Conservation (phyloP, 2,329 filamentous ascomycete species). For the Diaporthe aspalathi region DNA sequence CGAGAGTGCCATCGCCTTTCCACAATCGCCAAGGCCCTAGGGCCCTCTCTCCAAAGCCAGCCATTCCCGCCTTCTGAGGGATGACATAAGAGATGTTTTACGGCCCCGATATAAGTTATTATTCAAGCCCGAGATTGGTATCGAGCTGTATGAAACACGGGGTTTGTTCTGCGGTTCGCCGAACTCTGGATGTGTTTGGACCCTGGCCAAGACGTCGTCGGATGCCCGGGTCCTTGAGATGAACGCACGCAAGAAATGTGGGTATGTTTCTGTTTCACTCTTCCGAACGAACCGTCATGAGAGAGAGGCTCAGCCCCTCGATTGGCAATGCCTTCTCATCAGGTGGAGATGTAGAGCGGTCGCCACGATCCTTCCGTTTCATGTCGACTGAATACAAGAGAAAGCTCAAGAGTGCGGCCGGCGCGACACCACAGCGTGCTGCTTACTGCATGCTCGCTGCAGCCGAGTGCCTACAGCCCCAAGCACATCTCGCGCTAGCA, state of each 20-base stretch:
- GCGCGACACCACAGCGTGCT: background rate
- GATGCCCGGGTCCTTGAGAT: conserved; percentile 20
- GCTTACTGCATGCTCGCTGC: background rate
- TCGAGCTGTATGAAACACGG: conserved; percentile 1
- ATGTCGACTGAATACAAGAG: background rate
- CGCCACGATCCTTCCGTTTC: background rate
- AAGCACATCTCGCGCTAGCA: background rate
- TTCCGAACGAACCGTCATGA: conserved; percentile 7
- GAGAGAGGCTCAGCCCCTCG: background rate
- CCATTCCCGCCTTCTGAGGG: background rate
- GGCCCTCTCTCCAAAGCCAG: background rate
- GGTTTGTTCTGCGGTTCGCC: background rate
- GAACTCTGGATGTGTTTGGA: conserved; percentile 5
- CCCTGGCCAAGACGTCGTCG: background rate
- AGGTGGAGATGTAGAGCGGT: background rate
- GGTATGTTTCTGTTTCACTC: conserved; percentile 25
- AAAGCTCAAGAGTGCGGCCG: background rate
- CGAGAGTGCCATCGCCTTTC: too few species aligned
- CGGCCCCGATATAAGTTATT: too few species aligned
- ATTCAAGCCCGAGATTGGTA: conserved; percentile 1
- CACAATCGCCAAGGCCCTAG: too few species aligned
- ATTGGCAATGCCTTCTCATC: background rate
- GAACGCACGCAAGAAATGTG: conserved; percentile 18
- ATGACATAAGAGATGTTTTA: too few species aligned
- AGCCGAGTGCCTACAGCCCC: background rate